Base-by-base conservation (phyloP, 768 basidiomycete species). In the Tephrocybe sp. region DNA sequence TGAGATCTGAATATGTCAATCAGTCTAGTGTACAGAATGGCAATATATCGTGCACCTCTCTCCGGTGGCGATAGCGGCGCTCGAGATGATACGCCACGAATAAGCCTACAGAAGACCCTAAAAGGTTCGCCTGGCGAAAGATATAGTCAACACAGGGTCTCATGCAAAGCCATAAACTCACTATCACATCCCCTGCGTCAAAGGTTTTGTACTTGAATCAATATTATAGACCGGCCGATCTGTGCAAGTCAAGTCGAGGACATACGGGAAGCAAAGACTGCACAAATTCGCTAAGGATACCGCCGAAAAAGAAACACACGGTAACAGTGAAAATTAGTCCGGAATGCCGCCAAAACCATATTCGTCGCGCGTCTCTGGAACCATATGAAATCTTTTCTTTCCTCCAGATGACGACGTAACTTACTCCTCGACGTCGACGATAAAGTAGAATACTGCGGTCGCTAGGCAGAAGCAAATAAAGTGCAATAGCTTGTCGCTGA, bases 281-380 rank as follows among this genome's bases (percentile, higher is more conserved):
- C 1, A 93, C 85, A 52, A 92, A 66, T 68, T 93, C 91, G 65
- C 87, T 91, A 20, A 92, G 61, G 47, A 93, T 74, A 1, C 89
- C 89, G 10, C 91, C 91, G 54, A 87, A 81, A 60, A 92, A 79
- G 68, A 89, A 82, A 59, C 91, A 93, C 4, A 83, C 72, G 57
- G 88, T 66, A 4, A 66, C 65, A 1, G 92, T 89, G 61, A 88
- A 77, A 41, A 89, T 81, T 10, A 90, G 65, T 8, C 80, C 76
- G 22, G 82, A 77, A 63, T 86, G 77, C 23, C 90, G 79, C 91
- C 91, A 93, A 58, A 90, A 86, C 90, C 92, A 93, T 66, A 92
- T 78, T 55, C 90, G 76, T 52, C 90, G 72, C 6, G 85, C 83
- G 47, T 84, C 84, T 64, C 91, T 93, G 46, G 13, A 35, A 20